A percentile compares a stretch with the other conserved stretches of the same genome.
Evolutionary conservation across 306 rosid genomes (phyloP).

Genomic region (Vigna trinervia): DNA sequence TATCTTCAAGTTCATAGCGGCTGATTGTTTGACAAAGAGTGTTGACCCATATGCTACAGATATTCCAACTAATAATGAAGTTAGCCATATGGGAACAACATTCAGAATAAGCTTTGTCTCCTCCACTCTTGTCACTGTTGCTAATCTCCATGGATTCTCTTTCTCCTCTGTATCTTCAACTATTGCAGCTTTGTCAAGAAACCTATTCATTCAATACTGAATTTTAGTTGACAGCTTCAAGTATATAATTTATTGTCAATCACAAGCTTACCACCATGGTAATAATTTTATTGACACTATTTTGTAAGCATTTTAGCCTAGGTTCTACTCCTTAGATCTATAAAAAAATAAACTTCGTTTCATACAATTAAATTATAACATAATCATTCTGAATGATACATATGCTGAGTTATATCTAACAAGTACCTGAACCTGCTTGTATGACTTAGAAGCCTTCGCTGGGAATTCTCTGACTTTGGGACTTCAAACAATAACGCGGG

Average conservation of each 20-base stretch:
- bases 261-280: not conserved
- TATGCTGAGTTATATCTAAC: not conserved
- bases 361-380: not conserved
- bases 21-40: slow-evolving; percentile 59
- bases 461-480: slow-evolving; percentile 33
- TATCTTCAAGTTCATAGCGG: slow-evolving; percentile 49
- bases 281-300: not conserved
- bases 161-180: slow-evolving; percentile 52
- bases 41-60: slow-evolving; percentile 46
- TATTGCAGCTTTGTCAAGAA: slow-evolving; percentile 70
- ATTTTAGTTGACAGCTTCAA: not conserved
- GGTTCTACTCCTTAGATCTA: too few relatives aligned
- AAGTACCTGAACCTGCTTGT: slow-evolving; percentile 55
- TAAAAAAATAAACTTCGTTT: too few relatives aligned
- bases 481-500: slow-evolving; percentile 53
- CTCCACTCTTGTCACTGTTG: slow-evolving; percentile 7
- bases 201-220: slow-evolving; percentile 34
- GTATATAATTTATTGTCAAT: not conserved
- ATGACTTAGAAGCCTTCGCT: slow-evolving; percentile 50
- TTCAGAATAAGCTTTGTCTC: slow-evolving; percentile 1
- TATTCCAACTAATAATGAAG: slow-evolving; percentile 49
- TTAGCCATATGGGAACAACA: slow-evolving; percentile 58
- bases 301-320: too few relatives aligned
- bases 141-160: not conserved
- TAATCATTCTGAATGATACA: not conserved